These are phyloP conservation scores for Silene noctiflora DNA, from an alignment of 179 eudicot species.

Conservation along the genomic window DNA sequence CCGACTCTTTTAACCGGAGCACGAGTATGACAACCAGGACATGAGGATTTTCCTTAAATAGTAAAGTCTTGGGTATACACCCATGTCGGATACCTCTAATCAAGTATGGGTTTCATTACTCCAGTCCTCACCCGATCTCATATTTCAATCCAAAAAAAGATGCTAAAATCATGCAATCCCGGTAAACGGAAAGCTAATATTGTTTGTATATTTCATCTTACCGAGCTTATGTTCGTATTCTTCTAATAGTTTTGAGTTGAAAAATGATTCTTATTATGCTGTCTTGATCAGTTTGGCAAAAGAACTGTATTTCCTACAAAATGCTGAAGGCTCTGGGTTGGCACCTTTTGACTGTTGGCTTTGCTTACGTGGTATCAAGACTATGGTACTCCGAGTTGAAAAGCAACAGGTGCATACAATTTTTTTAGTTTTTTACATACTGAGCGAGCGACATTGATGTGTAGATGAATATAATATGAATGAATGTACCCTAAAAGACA, in stretches of 20 bases:
- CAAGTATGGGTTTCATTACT: not conserved
- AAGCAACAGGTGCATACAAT: conserved; percentile 77
- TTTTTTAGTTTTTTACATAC: conserved; percentile 10
- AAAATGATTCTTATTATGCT: conserved; percentile 11
- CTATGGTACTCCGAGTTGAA: conserved; percentile 94
- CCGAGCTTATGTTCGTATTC: not conserved
- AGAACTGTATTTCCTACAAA: conserved; percentile 76
- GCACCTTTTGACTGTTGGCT: conserved; percentile 98
- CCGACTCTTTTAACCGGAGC: too few relatives aligned
- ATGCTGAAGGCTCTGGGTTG: conserved; percentile 95
- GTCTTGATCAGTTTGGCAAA: conserved; percentile 64
- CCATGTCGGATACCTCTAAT: too few relatives aligned
- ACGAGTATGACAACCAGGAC: too few relatives aligned
- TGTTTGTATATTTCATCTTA: not conserved
- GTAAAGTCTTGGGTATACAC: too few relatives aligned
- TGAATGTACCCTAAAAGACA: not conserved
- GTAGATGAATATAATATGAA: not conserved
- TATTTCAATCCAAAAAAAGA: too few relatives aligned
- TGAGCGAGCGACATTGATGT: too few relatives aligned
- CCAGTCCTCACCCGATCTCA: too few relatives aligned
- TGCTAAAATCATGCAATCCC: too few relatives aligned
- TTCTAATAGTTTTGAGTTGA: not conserved
- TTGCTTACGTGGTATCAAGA: conserved; percentile 93
- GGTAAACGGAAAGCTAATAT: not conserved
- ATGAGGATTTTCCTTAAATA: too few relatives aligned